A percentile compares a stretch with the other conserved stretches of the same genome.
Conservation (phyloP, 495 filamentous ascomycete genomes). For the Daldinia loculata region DNA sequence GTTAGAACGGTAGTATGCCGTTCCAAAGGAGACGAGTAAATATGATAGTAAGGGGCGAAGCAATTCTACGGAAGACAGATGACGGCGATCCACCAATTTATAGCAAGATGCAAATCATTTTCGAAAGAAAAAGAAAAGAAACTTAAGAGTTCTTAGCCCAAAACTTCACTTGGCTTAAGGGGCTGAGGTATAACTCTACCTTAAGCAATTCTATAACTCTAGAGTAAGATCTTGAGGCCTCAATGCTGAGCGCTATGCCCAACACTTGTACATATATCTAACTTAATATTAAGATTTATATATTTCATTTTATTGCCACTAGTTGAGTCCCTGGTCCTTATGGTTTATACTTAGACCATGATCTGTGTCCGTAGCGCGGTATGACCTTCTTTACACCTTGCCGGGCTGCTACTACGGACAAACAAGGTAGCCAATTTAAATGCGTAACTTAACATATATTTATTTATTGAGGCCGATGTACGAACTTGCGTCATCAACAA, state of each 20-base stretch:
- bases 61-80: too few species aligned
- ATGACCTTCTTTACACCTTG: neutral
- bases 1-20: neutral
- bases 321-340: neutral
- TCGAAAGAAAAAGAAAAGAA: too few species aligned
- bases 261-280: neutral
- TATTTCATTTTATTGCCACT: neutral
- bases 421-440: neutral
- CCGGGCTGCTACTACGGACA: neutral
- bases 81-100: too few species aligned
- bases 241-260: neutral
- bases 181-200: too few species aligned
- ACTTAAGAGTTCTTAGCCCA: too few species aligned
- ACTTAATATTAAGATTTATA: neutral
- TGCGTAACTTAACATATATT: neutral
- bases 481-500: neutral
- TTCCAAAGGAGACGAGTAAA: neutral
- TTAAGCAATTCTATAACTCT: too few species aligned
- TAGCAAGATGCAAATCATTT: too few species aligned
- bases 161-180: too few species aligned
- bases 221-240: neutral
- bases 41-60: neutral
- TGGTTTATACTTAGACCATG: neutral
- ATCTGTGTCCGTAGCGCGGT: neutral
- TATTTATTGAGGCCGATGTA: neutral